phyloP scores from a whole-genome alignment of 1,284 basidiomycete species.

The Hymenochaete sp. region DNA sequence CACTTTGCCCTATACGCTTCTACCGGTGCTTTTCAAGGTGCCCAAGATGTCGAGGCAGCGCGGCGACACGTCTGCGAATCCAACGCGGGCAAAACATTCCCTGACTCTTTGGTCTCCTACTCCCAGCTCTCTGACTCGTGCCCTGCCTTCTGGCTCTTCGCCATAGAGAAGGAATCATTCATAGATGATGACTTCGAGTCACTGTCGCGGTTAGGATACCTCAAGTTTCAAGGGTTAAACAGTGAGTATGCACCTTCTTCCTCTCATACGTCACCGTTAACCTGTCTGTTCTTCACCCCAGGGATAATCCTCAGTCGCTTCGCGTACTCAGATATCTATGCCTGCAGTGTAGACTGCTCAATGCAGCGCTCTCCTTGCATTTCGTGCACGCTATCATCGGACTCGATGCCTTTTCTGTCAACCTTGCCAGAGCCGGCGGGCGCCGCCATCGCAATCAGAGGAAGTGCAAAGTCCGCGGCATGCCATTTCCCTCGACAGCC shows the following conservation, averaged over 20 bases:
- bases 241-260: conserved; percentile 33
- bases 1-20: conserved; percentile 40
- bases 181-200: conserved; percentile 25
- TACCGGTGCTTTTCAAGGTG: conserved; percentile 22
- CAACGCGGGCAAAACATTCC: conserved; percentile 30
- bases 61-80: conserved; percentile 38
- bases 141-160: conserved; percentile 46
- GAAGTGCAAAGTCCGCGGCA: too few relatives aligned
- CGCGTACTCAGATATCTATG: conserved; percentile 34
- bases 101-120: conserved; percentile 43
- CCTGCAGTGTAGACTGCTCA: conserved; percentile 42
- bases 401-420: background rate
- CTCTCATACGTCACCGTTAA: conserved; percentile 3
- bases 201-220: conserved; percentile 26
- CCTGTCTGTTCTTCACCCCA: background rate
- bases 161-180: conserved; percentile 30
- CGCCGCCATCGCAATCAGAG: background rate
- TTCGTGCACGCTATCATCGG: conserved; percentile 24
- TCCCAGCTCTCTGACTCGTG: conserved; percentile 36
- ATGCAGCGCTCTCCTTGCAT: conserved; percentile 34
- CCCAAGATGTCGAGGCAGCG: conserved; percentile 46
- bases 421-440: background rate
- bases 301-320: conserved; percentile 6
- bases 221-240: conserved; percentile 39
- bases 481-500: conserved; percentile 36